Base-by-base conservation (phyloP, 2,329 filamentous ascomycete genomes). In the Bipolaris gigantea region DNA sequence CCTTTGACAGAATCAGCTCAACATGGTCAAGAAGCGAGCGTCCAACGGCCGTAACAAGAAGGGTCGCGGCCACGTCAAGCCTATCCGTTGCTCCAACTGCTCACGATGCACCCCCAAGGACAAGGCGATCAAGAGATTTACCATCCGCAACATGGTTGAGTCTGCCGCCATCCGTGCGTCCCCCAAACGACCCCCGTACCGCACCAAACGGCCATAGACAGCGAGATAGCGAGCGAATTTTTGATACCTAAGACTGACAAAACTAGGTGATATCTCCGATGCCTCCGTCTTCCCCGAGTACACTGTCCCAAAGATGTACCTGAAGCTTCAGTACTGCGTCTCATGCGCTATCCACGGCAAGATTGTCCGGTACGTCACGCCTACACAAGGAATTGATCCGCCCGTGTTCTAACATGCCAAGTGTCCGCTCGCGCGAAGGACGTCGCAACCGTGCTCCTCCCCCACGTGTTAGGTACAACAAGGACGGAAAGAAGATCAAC, bases 101-200 rank as follows among this genome's bases (percentile, higher is more conserved):
- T 91, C 83, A 73, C 83, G 76, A 79, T 88, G 78, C 80, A 95
- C 90, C 60, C 92, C 92, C 80, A 99, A 99, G 89, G 94, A 99
- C 78, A 99, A 99, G 91, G 94, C 95, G 72, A 97, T 99, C 87
- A 99, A 99, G 92, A 88, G 94, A 83, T 99, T 99, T 87, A 99
- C 94, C 83, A 89, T 99, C 86, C 89, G 94, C 81, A 97, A 99
- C 89, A 99, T 99, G 94, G 94, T 99, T 71, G 94, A 99, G 85
- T 97, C 92, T 76, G 94, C 95, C 77, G 94, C 94, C 77, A 97
- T 99, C 80, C 94, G 95, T 97, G 92, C 76, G 92, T 90, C 56
- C 54, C 55, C 55, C 55, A 40, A 48, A 16, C 48, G 34, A 18
- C 60, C 27, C 53, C 25, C 44, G 38, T 34, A 50, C 44, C 18